Conservation (phyloP, 768 basidiomycete genomes). For the Nidularia pulvinata region DNA sequence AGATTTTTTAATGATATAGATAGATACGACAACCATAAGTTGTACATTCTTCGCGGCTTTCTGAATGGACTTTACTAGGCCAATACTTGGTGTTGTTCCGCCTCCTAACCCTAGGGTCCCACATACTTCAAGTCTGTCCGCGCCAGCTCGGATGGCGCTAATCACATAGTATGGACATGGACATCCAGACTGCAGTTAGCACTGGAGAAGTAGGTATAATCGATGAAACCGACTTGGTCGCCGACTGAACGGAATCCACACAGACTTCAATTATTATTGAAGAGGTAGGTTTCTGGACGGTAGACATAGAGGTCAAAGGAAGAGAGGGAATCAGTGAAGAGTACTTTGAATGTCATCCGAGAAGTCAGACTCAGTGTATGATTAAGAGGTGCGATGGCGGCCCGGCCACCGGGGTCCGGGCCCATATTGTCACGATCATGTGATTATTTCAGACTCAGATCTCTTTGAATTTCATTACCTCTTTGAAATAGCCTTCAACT, state of each 20-base stretch:
- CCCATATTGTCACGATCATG: too few relatives aligned
- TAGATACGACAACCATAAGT: constrained; percentile 56
- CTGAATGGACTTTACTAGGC: constrained; percentile 61
- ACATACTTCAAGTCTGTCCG: constrained; percentile 79
- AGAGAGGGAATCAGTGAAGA: too few relatives aligned
- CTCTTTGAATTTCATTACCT: too few relatives aligned
- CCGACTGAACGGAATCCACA: constrained; percentile 76
- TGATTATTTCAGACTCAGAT: too few relatives aligned
- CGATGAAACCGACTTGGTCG: constrained; percentile 48
- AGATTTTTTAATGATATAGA: not conserved
- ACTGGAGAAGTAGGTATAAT: not conserved
- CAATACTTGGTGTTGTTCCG: constrained; percentile 82
- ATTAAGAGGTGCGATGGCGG: too few relatives aligned
- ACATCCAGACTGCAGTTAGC: too few relatives aligned
- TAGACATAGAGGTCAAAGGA: too few relatives aligned
- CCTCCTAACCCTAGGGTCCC: constrained; percentile 71
- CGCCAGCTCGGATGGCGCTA: constrained; percentile 73
- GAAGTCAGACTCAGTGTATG: too few relatives aligned
- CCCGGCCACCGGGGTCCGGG: too few relatives aligned
- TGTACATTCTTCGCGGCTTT: constrained; percentile 46
- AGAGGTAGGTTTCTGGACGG: too few relatives aligned
- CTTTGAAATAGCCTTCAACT: not conserved
- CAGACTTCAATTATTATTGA: constrained; percentile 58
- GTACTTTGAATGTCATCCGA: too few relatives aligned
- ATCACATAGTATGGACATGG: constrained; percentile 5